A percentile compares a stretch with the other conserved stretches of the same genome.
phyloP scores from a whole-genome alignment of 169 alveolate species.

The Eimeria praecox region DNA sequence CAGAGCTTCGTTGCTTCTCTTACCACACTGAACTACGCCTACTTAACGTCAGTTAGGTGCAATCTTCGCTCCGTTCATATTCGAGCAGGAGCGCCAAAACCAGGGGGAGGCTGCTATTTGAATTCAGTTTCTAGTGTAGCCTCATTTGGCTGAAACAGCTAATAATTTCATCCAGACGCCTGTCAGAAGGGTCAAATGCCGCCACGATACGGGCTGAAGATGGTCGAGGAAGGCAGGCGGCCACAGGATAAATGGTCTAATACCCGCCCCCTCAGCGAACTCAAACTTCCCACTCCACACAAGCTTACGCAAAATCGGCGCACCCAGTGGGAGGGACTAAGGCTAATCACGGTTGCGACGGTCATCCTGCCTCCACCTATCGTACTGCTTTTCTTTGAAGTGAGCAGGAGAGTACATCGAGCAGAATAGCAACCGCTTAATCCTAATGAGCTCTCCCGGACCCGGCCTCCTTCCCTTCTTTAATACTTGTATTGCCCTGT shows the following conservation, averaged over 20 bases:
- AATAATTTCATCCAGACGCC: not conserved
- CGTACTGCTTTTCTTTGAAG: not conserved
- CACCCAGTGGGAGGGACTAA: not conserved
- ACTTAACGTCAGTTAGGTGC: not conserved
- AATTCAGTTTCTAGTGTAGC: not conserved
- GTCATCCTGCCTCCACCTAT: constrained; percentile 1
- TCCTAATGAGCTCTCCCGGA: not conserved
- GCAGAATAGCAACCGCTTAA: constrained; percentile 1
- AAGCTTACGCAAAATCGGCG: not conserved
- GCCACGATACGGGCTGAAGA: not conserved
- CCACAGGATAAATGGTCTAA: too few relatives aligned
- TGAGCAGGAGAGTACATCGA: not conserved
- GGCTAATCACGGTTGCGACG: not conserved
- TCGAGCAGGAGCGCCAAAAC: not conserved
- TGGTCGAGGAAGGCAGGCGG: not conserved
- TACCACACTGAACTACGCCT: not conserved
- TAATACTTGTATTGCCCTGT: not conserved
- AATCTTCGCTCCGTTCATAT: not conserved
- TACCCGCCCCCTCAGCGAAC: too few relatives aligned
- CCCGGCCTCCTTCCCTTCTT: not conserved
- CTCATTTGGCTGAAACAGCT: not conserved
- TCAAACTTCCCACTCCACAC: too few relatives aligned
- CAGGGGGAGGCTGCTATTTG: not conserved
- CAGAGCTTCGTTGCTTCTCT: not conserved
- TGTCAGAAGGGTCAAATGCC: not conserved